These are phyloP conservation scores for Suaeda aralocaspica DNA, from an alignment of 148 eudicot species.

Conservation along the genomic window DNA sequence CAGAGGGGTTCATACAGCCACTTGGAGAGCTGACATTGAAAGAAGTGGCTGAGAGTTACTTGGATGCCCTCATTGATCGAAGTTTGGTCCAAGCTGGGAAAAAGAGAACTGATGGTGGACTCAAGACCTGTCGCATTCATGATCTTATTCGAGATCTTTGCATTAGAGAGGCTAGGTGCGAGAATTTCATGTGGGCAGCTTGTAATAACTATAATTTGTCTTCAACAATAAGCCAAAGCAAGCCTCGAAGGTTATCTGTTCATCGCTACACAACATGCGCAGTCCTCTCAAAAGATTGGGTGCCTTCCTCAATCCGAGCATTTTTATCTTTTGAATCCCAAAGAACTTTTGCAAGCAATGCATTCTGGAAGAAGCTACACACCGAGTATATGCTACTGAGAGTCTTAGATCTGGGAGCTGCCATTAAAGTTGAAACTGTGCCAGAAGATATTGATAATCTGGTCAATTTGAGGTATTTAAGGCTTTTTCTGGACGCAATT, in stretches of 20 bases:
- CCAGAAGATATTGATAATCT: conserved; percentile 1
- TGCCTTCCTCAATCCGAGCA: conserved; percentile 11
- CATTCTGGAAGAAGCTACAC: conserved; percentile 15
- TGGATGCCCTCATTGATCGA: conserved; percentile 17
- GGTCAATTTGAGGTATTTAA: conserved; percentile 19
- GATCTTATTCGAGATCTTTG: conserved; percentile 20
- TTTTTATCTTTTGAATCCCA: conserved; percentile 14
- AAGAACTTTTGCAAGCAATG: not conserved
- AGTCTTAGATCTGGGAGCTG: conserved; percentile 21
- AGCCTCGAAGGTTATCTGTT: conserved; percentile 18
- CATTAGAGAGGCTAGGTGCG: conserved; percentile 11
- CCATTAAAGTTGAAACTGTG: not conserved
- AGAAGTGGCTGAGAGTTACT: conserved; percentile 28
- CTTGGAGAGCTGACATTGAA: conserved; percentile 20
- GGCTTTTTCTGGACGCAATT: not conserved
- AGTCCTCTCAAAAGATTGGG: conserved; percentile 4
- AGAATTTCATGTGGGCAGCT: conserved; percentile 16
- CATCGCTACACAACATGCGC: not conserved
- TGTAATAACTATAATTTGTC: not conserved
- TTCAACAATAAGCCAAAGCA: not conserved
- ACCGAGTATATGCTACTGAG: conserved; percentile 12
- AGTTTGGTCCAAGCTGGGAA: conserved; percentile 27
- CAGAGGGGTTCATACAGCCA: conserved; percentile 36
- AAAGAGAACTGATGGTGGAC: conserved; percentile 20
- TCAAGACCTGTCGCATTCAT: conserved; percentile 25